Conservation (phyloP, 1,284 basidiomycete species). For the Heliocybe sulcata region DNA sequence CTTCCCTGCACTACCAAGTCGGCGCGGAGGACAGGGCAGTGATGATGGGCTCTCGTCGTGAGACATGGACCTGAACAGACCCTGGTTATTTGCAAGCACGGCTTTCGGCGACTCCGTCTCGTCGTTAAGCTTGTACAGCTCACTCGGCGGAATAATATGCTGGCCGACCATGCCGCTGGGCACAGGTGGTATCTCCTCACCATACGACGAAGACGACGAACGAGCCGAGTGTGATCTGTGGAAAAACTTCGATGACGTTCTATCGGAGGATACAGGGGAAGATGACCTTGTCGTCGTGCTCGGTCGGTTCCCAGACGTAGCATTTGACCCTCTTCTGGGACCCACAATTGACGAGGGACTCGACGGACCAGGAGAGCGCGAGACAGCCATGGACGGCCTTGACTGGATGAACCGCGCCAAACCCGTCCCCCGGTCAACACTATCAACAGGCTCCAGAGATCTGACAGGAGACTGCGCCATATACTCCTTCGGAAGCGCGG, state of each 20-base stretch:
- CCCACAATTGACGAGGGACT: neutral
- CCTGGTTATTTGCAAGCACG: neutral
- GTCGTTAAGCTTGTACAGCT: conserved; percentile 26
- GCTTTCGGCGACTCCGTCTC: neutral
- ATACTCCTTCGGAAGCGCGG: conserved; percentile 42
- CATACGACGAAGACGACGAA: conserved; percentile 52
- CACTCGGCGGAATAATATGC: conserved; percentile 45
- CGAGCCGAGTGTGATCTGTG: conserved; percentile 36
- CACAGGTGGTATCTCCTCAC: conserved; percentile 33
- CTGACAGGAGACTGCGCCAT: conserved; percentile 5
- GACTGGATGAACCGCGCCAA: conserved; percentile 22
- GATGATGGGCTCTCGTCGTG: neutral
- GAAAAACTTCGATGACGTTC: conserved; percentile 45
- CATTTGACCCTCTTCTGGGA: conserved; percentile 8
- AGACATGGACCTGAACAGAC: no score
- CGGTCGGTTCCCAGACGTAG: conserved; percentile 18
- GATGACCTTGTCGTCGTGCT: conserved; percentile 43
- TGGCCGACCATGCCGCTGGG: conserved; percentile 24
- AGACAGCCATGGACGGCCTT: conserved; percentile 21
- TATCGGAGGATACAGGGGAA: conserved; percentile 48
- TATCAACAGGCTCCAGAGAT: conserved; percentile 9
- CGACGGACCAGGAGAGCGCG: conserved; percentile 11
- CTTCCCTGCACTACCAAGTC: conserved; percentile 13
- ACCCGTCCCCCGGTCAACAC: conserved; percentile 10
- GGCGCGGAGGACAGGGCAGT: neutral